Evolutionary conservation across 148 eudicot species (phyloP), one percentile per base, ranked within the genome.

Genomic region (Dianthus caryophyllus): DNA sequence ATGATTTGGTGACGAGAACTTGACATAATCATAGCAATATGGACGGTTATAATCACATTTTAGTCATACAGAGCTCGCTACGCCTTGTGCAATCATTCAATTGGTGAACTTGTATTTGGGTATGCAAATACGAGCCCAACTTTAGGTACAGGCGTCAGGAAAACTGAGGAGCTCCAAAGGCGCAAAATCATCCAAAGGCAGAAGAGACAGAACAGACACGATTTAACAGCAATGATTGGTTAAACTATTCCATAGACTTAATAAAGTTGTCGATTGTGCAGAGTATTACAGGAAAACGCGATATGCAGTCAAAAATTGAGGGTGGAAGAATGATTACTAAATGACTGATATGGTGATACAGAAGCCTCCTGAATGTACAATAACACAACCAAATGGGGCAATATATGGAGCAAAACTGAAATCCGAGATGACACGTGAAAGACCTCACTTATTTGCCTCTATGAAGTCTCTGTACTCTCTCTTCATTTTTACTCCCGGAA

Each of bases 401-500:
- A 49, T n/a, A 38, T 22, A 38, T 15, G 27, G 47, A 68, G 70
- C 57, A 67, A 84, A 83, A 79, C 52, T 80, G 76, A 78, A 75
- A 62, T 65, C 65, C 67, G 66, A 61, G 72, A 71, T 33, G 72
- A 61, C 64, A 69, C 61, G 9, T 21, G 57, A 68, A 66, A 31
- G 33, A 65, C 54, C 76, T 84, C 78, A 90, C 78, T 86, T 90
- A 61, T 88, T 88, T 61, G 83, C 72, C 80, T 77, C 96, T 64
- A 94, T 94, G 61, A 94, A 86, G 64, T 94, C 98, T 77, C 86
- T 76, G 87, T 94, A 94, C 83, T 94, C 97, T 86, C 81, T 94
- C 98, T 94, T 94, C 98, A 94, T 94, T 66, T 94, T 94, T 70
- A 94, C 98, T 69, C 98, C 98, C 4, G 98, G 68, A 26, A 94